Evolutionary conservation across 805 yeast species (phyloP), one percentile per base, ranked within the genome.

Genomic region (Candida odintsovae): DNA sequence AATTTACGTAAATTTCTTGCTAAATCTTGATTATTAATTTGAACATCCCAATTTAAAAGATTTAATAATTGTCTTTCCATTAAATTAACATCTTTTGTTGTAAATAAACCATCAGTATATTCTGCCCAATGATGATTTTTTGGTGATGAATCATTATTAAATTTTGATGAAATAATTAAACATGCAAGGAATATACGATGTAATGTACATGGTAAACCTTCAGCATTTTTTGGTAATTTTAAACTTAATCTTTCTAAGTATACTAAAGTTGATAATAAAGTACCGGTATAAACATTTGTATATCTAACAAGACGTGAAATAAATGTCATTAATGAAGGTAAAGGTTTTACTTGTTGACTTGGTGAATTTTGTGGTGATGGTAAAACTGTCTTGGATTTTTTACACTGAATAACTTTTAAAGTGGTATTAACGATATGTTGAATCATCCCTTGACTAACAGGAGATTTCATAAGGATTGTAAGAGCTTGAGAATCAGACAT

Each of bases 261-360:
- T 28, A 84, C 82, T 45, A 82, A 72, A 4, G 92, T 82, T 13
- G 88, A 73, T 77, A 86, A 75, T 54, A 86, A 69, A 16, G 90
- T 85, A 36, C 90, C 89, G 3, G 90, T 82, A 64, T 84, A 82
- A n/a, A 86, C 89, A 57, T 83, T 83, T 26, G 90, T 82, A 68
- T 83, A 77, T 60, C 86, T 75, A 35, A 86, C 88, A 59, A 86
- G 69, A 56, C 75, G 80, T 49, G 84, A 77, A 57, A 86, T 80
- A 66, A 86, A 86, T 0, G 86, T 78, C 83, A 79, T 82, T 52
- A 86, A 70, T 7, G 90, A 82, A 12, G 92, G 90, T 45, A 70
- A 45, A 3, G 54, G 52, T 25, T 50, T 49, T 6, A 41, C 26
- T 21, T 45, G 42, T 16, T 41, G 41, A 7, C 66, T 65, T 25